These are phyloP conservation scores for Populus hybrid DNA, from an alignment of 441 rosid species.

Conservation along the genomic window DNA sequence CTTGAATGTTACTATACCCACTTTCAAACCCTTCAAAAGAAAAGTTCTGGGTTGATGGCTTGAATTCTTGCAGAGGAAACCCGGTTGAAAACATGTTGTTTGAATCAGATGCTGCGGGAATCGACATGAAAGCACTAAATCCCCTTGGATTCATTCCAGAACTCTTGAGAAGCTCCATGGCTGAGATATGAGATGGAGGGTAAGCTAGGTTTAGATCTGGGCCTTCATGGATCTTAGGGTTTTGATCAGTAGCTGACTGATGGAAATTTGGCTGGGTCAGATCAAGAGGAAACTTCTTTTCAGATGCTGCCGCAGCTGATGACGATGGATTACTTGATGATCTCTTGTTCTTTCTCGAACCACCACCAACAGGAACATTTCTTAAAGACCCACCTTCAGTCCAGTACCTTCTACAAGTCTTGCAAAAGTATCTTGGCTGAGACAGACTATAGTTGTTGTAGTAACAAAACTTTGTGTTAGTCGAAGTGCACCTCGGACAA, in stretches of 20 bases:
- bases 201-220: constrained; percentile 63
- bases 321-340: constrained; percentile 32
- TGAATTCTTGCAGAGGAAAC: constrained; percentile 62
- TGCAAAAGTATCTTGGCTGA: constrained; percentile 84
- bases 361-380: constrained; percentile 83
- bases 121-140: constrained; percentile 42
- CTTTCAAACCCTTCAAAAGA: constrained; percentile 54
- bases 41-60: constrained; percentile 54
- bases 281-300: constrained; percentile 46
- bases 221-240: constrained; percentile 53
- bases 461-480: constrained; percentile 79
- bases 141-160: constrained; percentile 40
- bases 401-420: constrained; percentile 82
- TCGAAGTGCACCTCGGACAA: constrained; percentile 83
- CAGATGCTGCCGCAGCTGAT: constrained; percentile 33
- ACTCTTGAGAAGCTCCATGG: constrained; percentile 45
- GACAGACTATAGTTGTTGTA: constrained; percentile 87
- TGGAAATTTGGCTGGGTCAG: constrained; percentile 30
- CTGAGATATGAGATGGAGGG: constrained; percentile 29
- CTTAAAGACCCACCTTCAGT: constrained; percentile 79
- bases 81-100: constrained; percentile 35
- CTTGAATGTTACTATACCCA: constrained; percentile 35
- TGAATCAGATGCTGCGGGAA: constrained; percentile 36
- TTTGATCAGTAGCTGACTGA: constrained; percentile 21
- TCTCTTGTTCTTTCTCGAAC: constrained; percentile 70